Conservation (phyloP, 257 asterid genomes). For the Solanum megistacrolobum region DNA sequence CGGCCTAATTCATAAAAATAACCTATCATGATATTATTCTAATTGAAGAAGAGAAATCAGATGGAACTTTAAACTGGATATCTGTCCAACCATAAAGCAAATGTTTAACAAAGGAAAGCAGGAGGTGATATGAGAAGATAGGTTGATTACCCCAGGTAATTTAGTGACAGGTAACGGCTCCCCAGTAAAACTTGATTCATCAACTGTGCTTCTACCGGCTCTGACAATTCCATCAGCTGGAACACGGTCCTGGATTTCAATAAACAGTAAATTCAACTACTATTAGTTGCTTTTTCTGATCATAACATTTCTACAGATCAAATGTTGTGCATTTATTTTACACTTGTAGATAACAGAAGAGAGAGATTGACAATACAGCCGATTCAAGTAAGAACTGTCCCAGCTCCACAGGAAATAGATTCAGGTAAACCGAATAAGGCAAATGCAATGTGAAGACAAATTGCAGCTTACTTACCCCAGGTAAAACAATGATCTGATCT, state of each 20-base stretch:
- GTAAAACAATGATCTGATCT: constrained; percentile 80
- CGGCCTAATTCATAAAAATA: constrained; percentile 50
- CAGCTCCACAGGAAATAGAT: neutral
- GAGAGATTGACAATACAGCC: constrained; percentile 3
- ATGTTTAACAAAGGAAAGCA: neutral
- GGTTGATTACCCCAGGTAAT: constrained; percentile 87
- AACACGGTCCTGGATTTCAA: constrained; percentile 69
- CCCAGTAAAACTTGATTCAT: constrained; percentile 97
- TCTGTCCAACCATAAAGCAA: constrained; percentile 1
- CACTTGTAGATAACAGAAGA: neutral
- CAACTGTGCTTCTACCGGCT: constrained; percentile 93
- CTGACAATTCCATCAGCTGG: constrained; percentile 96
- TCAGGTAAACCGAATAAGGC: neutral
- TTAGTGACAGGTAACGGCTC: constrained; percentile 93
- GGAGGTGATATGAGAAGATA: neutral
- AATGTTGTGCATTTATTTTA: neutral
- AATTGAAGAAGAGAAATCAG: constrained; percentile 7
- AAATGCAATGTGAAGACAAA: neutral
- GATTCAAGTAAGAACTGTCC: neutral
- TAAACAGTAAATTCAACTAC: constrained; percentile 1
- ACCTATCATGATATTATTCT: constrained; percentile 4
- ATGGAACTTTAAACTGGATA: neutral
- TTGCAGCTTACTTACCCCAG: constrained; percentile 69
- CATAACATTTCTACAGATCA: neutral
- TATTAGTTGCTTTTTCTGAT: neutral